Percentiles rank a stretch among this genome's conserved stretches.
phyloP scores from a whole-genome alignment of 306 rosid genomes.

The Cicer arietinum region DNA sequence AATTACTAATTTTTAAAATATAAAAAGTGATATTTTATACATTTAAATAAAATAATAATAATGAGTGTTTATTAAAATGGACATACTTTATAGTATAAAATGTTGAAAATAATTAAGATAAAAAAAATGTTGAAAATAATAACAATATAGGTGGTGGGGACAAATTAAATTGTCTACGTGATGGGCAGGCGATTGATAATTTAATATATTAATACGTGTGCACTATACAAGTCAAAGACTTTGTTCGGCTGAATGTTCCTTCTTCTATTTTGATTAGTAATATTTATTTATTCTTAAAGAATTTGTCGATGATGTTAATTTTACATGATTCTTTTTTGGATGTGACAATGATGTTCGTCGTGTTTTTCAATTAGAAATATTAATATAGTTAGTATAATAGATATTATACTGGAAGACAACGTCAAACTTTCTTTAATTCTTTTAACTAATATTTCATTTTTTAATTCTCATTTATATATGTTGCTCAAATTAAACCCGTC shows the following conservation, averaged over 20 bases:
- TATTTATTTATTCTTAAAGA: neutral
- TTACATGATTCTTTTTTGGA: neutral
- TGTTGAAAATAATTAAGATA: neutral
- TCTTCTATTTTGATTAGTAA: neutral
- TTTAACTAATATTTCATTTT: no score
- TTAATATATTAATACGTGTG: neutral
- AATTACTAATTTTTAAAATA: no score
- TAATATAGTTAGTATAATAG: no score
- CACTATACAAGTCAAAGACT: neutral
- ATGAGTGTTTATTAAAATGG: no score
- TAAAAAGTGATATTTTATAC: no score
- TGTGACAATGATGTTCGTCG: neutral
- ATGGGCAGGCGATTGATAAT: neutral
- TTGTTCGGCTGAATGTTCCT: neutral
- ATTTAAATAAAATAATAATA: no score
- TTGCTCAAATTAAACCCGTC: no score
- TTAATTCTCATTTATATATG: no score
- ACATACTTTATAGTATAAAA: neutral
- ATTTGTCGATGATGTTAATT: neutral
- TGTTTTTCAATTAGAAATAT: neutral
- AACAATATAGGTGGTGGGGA: neutral
- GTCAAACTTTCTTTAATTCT: no score
- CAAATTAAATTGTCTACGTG: neutral
- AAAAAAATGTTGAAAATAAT: no score
- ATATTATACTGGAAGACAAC: no score